A percentile compares a stretch with the other conserved stretches of the same genome.
phyloP scores from a whole-genome alignment of 2,329 filamentous ascomycete species.

The Sarocladiaceae sp. region DNA sequence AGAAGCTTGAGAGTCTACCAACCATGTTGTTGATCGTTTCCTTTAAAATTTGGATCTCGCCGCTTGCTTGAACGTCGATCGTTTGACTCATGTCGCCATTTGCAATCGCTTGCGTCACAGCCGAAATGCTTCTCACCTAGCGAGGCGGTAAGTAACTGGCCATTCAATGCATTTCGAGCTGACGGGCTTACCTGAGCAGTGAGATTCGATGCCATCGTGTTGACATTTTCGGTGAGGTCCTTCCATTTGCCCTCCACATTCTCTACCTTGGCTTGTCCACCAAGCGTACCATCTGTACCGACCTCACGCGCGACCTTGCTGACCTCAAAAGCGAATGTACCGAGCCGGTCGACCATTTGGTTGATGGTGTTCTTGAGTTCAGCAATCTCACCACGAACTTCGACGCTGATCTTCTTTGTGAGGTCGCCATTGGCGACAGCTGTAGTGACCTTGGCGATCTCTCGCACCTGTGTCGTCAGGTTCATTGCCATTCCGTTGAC shows the following conservation, averaged over 20 bases:
- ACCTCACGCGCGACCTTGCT: conserved; percentile 94
- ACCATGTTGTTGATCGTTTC: conserved; percentile 99
- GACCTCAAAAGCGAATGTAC: conserved; percentile 94
- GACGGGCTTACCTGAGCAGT: conserved; percentile 52
- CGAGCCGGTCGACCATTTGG: conserved; percentile 95
- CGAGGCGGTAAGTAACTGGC: neutral
- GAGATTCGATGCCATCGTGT: conserved; percentile 68
- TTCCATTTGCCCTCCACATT: conserved; percentile 98
- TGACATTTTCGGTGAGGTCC: conserved; percentile 87
- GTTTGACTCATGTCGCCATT: conserved; percentile 95
- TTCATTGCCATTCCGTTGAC: conserved; percentile 99
- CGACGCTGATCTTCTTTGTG: conserved; percentile 92
- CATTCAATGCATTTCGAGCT: neutral
- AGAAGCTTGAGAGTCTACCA: conserved; percentile 90
- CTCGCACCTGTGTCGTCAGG: conserved; percentile 92
- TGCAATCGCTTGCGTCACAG: conserved; percentile 91
- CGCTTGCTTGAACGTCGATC: conserved; percentile 91
- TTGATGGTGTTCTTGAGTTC: conserved; percentile 98
- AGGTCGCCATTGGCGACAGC: conserved; percentile 92
- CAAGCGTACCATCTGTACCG: conserved; percentile 90
- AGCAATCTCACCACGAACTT: conserved; percentile 89
- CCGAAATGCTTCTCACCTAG: conserved; percentile 84
- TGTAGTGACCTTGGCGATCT: conserved; percentile 95
- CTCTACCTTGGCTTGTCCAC: conserved; percentile 88
- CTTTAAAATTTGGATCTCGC: conserved; percentile 90